phyloP scores from a whole-genome alignment of 2,329 filamentous ascomycete genomes.

The Monosporascus cannonballus region DNA sequence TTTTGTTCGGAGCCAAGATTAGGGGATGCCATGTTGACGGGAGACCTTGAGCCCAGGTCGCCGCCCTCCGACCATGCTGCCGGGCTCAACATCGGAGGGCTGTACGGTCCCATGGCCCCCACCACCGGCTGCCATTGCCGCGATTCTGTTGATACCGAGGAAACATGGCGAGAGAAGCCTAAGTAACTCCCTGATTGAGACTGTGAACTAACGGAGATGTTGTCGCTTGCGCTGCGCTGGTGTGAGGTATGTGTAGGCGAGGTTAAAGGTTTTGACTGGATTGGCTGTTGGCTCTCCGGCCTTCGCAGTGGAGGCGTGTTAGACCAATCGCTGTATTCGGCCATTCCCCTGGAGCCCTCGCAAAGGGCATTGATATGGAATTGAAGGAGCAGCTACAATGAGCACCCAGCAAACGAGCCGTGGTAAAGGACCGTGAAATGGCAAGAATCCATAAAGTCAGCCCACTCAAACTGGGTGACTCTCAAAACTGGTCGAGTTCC shows the following conservation, averaged over 20 bases:
- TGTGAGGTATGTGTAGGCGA: conserved; percentile 2
- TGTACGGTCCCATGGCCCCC: background rate
- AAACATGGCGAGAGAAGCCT: conserved; percentile 1
- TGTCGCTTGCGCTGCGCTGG: conserved; percentile 7
- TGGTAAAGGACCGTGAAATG: background rate
- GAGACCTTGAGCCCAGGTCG: conserved; percentile 2
- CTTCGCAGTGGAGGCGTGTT: background rate
- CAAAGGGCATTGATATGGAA: background rate
- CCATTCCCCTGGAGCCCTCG: background rate
- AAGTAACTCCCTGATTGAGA: conserved; percentile 3
- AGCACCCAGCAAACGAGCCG: background rate
- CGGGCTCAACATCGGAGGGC: background rate
- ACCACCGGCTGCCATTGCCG: conserved; percentile 6
- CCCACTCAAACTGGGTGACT: too few relatives aligned
- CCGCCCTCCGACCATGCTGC: conserved; percentile 5
- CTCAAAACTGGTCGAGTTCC: background rate
- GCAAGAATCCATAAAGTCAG: too few relatives aligned
- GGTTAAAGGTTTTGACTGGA: conserved; percentile 2
- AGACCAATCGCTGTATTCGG: background rate
- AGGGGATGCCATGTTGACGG: conserved; percentile 1
- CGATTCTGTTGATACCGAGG: conserved; percentile 7
- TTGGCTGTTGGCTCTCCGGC: background rate
- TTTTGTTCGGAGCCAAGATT: background rate
- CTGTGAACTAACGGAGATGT: conserved; percentile 7
- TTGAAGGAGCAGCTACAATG: background rate